Evolutionary conservation across 75 land plant species (phyloP), one percentile per base, ranked within the genome.

Genomic region (Ceratopteris richardii): DNA sequence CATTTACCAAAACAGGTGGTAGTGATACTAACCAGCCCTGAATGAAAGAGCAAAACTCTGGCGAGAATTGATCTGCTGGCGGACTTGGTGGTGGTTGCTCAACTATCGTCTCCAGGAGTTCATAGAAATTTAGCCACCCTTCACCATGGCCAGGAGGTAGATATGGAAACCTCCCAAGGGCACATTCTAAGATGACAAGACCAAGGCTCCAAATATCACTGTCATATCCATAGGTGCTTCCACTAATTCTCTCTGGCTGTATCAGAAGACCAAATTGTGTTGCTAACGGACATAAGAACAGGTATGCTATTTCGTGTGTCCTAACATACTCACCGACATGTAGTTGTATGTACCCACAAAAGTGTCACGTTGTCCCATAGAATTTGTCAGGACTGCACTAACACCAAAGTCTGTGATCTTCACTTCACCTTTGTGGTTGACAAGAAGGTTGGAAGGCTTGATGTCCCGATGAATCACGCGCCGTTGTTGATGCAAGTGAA

Each of bases 341-440:
- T 94, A 94, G 40, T 69, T 79, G 70, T 65, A 83, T 23, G 98
- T 94, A 26, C 98, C 98, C 65, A 83, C 83, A 68, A 94, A 94
- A 16, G 98, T 86, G 60, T 90, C 88, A 17, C 90, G 71, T 66
- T 69, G 83, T 2, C 82, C 98, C 56, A 82, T 78, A 16, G 98
- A 80, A 61, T 72, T 86, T 41, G 81, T 70, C 43, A 90, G 51
- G 43, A 83, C 72, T 25, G 84, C 90, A 71, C 98, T 94, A 6
- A 94, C 98, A 51, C 98, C 98, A 71, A 94, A 94, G 55, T 94
- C 98, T 30, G 96, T 83, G 39, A 94, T 94, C 71, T 94, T 94
- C 5, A 94, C 96, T 72, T 90, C 96, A 20, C 98, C 98, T 73
- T 80, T 81, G 57, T 86, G 91, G 66, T 94, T 94, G 22, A 90